phyloP scores from a whole-genome alignment of 2,329 filamentous ascomycete species.

The Aureobasidium mangrovei region DNA sequence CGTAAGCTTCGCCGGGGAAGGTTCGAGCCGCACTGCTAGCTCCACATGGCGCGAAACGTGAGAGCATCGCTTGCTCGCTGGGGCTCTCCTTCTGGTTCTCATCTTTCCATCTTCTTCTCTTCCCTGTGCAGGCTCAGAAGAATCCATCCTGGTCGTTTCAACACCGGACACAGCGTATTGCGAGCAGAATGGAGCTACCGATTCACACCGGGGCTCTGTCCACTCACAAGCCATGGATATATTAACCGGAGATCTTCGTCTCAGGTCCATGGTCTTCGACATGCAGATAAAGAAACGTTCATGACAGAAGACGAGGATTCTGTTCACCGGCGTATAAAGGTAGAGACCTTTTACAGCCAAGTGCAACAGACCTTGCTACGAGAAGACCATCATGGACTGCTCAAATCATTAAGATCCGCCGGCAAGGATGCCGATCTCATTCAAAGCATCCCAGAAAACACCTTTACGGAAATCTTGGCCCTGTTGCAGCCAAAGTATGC shows the following conservation, averaged over 20 bases:
- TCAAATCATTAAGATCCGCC: neutral
- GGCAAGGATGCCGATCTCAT: conserved; percentile 23
- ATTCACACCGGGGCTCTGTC: neutral
- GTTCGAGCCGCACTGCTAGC: conserved; percentile 9
- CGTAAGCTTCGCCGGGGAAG: conserved; percentile 3
- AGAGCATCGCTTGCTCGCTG: neutral
- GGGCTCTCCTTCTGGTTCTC: neutral
- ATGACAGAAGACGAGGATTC: neutral
- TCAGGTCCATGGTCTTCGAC: neutral
- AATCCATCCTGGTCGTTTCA: neutral
- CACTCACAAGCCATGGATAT: neutral
- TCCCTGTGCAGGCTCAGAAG: neutral
- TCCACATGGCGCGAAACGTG: conserved; percentile 11
- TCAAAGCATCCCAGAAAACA: conserved; percentile 40
- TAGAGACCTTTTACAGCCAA: neutral
- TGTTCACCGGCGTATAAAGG: neutral
- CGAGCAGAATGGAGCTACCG: neutral
- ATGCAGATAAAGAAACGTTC: neutral
- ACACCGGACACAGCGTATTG: neutral
- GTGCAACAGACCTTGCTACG: conserved; percentile 2
- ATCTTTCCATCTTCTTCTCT: neutral
- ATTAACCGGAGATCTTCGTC: neutral
- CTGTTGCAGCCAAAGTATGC: conserved; percentile 51
- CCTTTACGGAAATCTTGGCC: conserved; percentile 56
- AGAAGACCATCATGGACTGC: neutral